Conservation (phyloP, 2,329 filamentous ascomycete species). For the Penicillium sp. region DNA sequence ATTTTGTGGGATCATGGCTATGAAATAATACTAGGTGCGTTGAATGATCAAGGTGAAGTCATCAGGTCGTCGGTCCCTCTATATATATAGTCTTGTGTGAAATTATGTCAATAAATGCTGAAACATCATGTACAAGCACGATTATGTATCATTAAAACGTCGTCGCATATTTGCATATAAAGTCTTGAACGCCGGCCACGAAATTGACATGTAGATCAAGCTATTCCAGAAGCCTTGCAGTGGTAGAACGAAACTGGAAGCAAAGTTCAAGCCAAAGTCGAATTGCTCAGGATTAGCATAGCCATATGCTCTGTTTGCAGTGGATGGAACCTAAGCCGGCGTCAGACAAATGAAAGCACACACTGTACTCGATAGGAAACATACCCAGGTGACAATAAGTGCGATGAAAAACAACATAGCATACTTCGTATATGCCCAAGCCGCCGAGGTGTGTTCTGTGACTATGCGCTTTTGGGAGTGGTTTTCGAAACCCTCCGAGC, state of each 20-base stretch:
- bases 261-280: slow-evolving; percentile 59
- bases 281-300: slow-evolving; percentile 52
- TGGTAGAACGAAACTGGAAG: slow-evolving; percentile 68
- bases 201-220: slow-evolving; percentile 67
- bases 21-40: too few species aligned
- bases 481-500: slow-evolving; percentile 4
- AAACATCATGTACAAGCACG: neutral
- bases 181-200: slow-evolving; percentile 55
- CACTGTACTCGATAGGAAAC: neutral
- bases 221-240: slow-evolving; percentile 83
- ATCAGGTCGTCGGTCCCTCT: too few species aligned
- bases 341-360: neutral
- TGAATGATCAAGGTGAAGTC: too few species aligned
- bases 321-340: slow-evolving; percentile 55
- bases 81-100: neutral
- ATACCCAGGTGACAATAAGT: slow-evolving; percentile 40
- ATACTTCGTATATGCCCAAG: slow-evolving; percentile 38
- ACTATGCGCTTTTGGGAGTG: slow-evolving; percentile 14
- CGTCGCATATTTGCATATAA: slow-evolving; percentile 10
- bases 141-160: neutral
- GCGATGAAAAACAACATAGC: slow-evolving; percentile 40
- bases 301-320: slow-evolving; percentile 68
- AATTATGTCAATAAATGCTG: neutral
- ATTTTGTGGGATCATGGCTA: too few species aligned
- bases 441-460: slow-evolving; percentile 33